phyloP scores from a whole-genome alignment of 371 early-diverging fungal species.

The Lichtheimia ramosa region DNA sequence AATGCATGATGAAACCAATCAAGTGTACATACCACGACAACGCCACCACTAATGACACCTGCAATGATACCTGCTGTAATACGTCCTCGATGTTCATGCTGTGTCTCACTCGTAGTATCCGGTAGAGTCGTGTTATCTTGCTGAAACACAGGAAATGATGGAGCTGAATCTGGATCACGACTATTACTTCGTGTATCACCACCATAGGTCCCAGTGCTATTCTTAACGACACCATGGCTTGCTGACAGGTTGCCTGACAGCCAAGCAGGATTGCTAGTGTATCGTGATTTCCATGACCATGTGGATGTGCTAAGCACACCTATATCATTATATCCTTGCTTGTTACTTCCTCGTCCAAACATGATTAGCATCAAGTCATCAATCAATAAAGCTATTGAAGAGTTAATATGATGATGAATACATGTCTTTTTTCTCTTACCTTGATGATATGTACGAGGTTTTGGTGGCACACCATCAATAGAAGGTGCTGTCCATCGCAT shows the following conservation, averaged over 20 bases:
- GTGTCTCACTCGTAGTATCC: not conserved
- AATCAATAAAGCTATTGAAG: not conserved
- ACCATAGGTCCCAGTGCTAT: conserved; percentile 3
- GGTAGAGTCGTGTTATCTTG: not conserved
- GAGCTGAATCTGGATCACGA: not conserved
- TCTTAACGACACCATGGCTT: not conserved
- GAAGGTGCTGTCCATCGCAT: conserved; percentile 42
- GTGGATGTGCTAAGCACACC: conserved; percentile 6
- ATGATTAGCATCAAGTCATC: conserved; percentile 10
- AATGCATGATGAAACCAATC: too few species aligned
- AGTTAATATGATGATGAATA: too few species aligned
- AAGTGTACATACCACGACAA: conserved; percentile 25
- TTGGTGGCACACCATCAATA: conserved; percentile 32
- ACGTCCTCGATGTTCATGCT: not conserved
- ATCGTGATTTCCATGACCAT: conserved; percentile 4
- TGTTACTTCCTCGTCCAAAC: conserved; percentile 2
- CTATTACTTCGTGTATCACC: conserved; percentile 2
- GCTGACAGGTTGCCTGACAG: conserved; percentile 11
- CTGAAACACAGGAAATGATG: not conserved
- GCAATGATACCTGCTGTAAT: conserved; percentile 30
- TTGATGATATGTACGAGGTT: conserved; percentile 43
- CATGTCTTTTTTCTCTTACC: conserved; percentile 10
- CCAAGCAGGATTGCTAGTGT: conserved; percentile 4
- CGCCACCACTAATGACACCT: conserved; percentile 32
- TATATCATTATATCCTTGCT: conserved; percentile 10